These are phyloP conservation scores for Phytophthora aleatoria DNA, from an alignment of 352 stramenopile genomes.

Conservation along the genomic window DNA sequence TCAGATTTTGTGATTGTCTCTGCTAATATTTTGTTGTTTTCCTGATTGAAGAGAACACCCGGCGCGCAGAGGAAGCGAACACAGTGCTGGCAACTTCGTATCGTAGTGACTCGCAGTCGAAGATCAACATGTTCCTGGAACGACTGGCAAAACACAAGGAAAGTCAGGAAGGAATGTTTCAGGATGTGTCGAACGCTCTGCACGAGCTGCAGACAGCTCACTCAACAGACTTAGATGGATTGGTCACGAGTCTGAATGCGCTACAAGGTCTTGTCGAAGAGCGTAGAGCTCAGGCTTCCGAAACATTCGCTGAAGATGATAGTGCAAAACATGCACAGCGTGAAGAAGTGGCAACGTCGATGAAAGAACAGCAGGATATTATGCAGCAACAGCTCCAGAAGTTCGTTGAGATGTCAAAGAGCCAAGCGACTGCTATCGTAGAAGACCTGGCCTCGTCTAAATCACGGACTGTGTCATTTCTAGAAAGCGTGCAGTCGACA, in stretches of 20 bases:
- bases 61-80: constrained; percentile 54
- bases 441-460: constrained; percentile 41
- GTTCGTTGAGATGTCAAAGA: constrained; percentile 40
- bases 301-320: constrained; percentile 26
- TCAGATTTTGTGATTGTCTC: background rate
- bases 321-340: constrained; percentile 20
- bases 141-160: constrained; percentile 56
- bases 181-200: constrained; percentile 48
- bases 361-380: constrained; percentile 31
- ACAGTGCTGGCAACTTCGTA: constrained; percentile 49
- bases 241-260: constrained; percentile 40
- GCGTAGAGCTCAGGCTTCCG: constrained; percentile 21
- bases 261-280: constrained; percentile 42
- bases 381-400: constrained; percentile 42
- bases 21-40: constrained; percentile 5
- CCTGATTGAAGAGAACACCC: constrained; percentile 46
- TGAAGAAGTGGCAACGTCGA: constrained; percentile 29
- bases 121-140: constrained; percentile 54
- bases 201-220: constrained; percentile 54
- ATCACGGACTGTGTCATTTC: constrained; percentile 29
- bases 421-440: constrained; percentile 33
- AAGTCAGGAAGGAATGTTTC: constrained; percentile 49
- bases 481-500: constrained; percentile 38
- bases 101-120: constrained; percentile 42
- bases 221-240: constrained; percentile 42